Percentiles rank a stretch among this genome's conserved stretches.
These are phyloP conservation scores for Polyporus arcularius DNA, from an alignment of 768 basidiomycete genomes.

Conservation along the genomic window DNA sequence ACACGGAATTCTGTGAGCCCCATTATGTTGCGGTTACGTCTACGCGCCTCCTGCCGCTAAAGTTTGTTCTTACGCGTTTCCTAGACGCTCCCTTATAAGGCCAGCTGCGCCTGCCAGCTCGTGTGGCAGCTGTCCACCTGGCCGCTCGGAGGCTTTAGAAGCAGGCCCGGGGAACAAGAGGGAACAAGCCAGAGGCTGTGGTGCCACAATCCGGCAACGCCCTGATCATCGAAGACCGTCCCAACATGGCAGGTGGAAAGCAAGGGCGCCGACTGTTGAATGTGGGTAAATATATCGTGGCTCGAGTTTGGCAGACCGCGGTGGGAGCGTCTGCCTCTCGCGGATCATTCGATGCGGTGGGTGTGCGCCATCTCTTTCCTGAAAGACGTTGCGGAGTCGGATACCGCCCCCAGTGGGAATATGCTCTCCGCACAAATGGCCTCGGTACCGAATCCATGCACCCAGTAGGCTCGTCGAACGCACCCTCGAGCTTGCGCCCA, in stretches of 20 bases:
- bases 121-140: conserved; percentile 12
- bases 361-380: conserved; percentile 8
- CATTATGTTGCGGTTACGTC: not conserved
- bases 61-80: conserved; percentile 1
- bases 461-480: no score
- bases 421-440: conserved; percentile 2
- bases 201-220: conserved; percentile 13
- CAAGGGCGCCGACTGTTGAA: conserved; percentile 19
- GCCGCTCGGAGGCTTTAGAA: conserved; percentile 18
- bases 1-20: not conserved
- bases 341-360: conserved; percentile 15
- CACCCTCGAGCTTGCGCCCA: no score
- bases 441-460: conserved; percentile 14
- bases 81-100: conserved; percentile 3
- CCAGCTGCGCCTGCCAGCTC: conserved; percentile 5
- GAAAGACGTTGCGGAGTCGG: conserved; percentile 2
- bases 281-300: conserved; percentile 13
- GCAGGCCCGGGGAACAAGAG: conserved; percentile 22
- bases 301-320: conserved; percentile 14
- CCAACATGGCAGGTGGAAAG: conserved; percentile 4
- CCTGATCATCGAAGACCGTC: conserved; percentile 19
- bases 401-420: conserved; percentile 2
- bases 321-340: conserved; percentile 15
- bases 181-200: conserved; percentile 25
- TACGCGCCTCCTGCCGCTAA: conserved; percentile 2